Evolutionary conservation across 352 stramenopile species (phyloP), one percentile per base, ranked within the genome.

Genomic region (Stramenopiles sp.): DNA sequence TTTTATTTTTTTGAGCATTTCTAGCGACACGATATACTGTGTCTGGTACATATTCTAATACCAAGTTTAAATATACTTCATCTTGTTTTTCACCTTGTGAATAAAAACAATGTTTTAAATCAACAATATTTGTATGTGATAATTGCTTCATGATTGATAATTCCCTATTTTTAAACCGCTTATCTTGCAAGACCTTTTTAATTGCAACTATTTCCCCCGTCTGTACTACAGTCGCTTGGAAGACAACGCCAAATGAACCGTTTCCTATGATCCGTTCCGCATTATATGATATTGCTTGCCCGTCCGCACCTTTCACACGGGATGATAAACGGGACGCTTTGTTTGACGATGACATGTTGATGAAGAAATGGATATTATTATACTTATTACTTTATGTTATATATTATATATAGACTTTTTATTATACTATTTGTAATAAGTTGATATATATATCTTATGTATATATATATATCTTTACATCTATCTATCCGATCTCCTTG

Each of bases 121-220:
- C 90, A 78, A 99, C 96, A 83, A 99, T 98, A 86, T 99, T 99
- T 32, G 94, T 90, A 88, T 99, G 96, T 69, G 92, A 91, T 43
- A 99, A 88, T 84, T 98, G 92, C 65, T 92, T 88, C 96, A 99
- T 99, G 82, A 99, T 99, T 84, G 98, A 93, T 73, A 99, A 86
- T 86, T 99, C 96, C 29, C 96, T 88, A 85, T 99, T 99, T 91
- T 99, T 99, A 85, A 99, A 99, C 53, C 96, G 89, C 83, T 98
- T 98, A 85, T 99, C 96, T 82, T 99, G 96, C 31, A 99, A 89
- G 81, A 99, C 96, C 85, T 99, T 99, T 86, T 99, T 99, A 82
- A 99, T 99, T 6, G 96, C 96, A 0, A 99, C 96, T 74, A 98
- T 92, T 84, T 98, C 92, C 1, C 93, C 92, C 7, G 94, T 98